Conservation (phyloP, 306 rosid genomes). For the Cucurbita moschata region DNA sequence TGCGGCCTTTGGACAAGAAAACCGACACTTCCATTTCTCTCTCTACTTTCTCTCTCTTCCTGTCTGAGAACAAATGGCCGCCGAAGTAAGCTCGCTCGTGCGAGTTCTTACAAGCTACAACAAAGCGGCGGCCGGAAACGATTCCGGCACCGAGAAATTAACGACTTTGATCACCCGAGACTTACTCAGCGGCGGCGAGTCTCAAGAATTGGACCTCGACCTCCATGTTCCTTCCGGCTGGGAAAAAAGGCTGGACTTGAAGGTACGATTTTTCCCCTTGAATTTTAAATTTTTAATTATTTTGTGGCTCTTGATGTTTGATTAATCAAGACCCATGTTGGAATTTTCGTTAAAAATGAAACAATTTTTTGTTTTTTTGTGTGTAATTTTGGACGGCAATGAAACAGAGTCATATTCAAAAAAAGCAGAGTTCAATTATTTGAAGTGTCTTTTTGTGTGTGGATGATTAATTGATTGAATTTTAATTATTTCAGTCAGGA, state of each 20-base stretch:
- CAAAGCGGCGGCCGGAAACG: slow-evolving; percentile 49
- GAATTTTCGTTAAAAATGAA: too few species aligned
- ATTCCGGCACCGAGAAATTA: slow-evolving; percentile 43
- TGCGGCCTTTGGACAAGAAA: background rate
- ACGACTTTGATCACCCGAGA: slow-evolving; percentile 77
- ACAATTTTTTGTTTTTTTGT: background rate
- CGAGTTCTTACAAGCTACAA: slow-evolving; percentile 45
- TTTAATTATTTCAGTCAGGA: slow-evolving; percentile 56
- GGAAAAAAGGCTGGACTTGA: slow-evolving; percentile 81
- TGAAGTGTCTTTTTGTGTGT: too few species aligned
- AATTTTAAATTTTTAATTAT: too few species aligned
- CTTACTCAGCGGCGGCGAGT: slow-evolving; percentile 49
- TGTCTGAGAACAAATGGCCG: slow-evolving; percentile 43
- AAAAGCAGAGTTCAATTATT: background rate
- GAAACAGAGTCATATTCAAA: background rate
- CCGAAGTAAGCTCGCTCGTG: slow-evolving; percentile 70
- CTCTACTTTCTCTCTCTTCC: background rate
- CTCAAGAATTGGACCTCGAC: slow-evolving; percentile 94
- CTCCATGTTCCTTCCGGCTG: slow-evolving; percentile 86
- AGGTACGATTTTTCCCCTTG: slow-evolving; percentile 38
- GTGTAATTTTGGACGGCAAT: background rate
- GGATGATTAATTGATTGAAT: background rate
- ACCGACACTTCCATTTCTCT: background rate
- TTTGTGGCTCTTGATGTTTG: background rate
- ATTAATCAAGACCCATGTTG: background rate